A percentile compares a stretch with the other conserved stretches of the same genome.
Conservation (phyloP, 2,329 filamentous ascomycete genomes). For the Chaetomiaceae sp. region DNA sequence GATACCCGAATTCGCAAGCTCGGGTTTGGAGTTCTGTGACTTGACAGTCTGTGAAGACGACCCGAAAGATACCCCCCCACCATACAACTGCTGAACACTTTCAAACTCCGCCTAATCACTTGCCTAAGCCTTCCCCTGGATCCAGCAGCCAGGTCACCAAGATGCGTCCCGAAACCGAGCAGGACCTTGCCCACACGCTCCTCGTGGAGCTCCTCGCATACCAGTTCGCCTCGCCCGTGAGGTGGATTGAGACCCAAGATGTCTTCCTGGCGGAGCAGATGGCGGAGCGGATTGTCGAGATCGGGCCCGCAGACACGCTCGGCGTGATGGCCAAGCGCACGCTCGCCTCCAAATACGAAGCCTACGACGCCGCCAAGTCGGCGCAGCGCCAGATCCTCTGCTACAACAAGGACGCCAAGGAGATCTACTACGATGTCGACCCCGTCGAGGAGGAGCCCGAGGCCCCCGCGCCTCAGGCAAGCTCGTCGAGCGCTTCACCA, state of each 20-base stretch:
- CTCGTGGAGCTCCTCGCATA: slow-evolving; percentile 98
- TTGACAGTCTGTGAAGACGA: too few relatives aligned
- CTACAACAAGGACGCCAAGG: slow-evolving; percentile 99
- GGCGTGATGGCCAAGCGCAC: slow-evolving; percentile 97
- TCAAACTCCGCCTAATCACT: neutral
- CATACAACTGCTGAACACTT: too few relatives aligned
- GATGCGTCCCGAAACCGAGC: slow-evolving; percentile 98
- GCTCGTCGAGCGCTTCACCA: slow-evolving; percentile 40
- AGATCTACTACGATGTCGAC: slow-evolving; percentile 99
- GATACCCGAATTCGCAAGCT: too few relatives aligned
- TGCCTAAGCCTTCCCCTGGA: neutral
- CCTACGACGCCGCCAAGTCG: slow-evolving; percentile 93
- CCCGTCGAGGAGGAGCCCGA: slow-evolving; percentile 86
- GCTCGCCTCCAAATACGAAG: slow-evolving; percentile 94
- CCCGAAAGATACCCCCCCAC: too few relatives aligned
- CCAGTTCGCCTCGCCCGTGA: slow-evolving; percentile 95
- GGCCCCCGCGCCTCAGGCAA: slow-evolving; percentile 33
- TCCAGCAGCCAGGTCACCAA: slow-evolving; percentile 28
- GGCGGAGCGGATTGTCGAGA: slow-evolving; percentile 94
- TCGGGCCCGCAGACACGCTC: slow-evolving; percentile 93
- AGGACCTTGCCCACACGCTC: slow-evolving; percentile 96
- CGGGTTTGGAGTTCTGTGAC: too few relatives aligned
- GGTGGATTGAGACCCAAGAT: slow-evolving; percentile 99
- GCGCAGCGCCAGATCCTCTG: slow-evolving; percentile 96
- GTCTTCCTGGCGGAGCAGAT: slow-evolving; percentile 94